Conservation (phyloP, 108 stramenopile genomes). For the Nitzschia sp. region DNA sequence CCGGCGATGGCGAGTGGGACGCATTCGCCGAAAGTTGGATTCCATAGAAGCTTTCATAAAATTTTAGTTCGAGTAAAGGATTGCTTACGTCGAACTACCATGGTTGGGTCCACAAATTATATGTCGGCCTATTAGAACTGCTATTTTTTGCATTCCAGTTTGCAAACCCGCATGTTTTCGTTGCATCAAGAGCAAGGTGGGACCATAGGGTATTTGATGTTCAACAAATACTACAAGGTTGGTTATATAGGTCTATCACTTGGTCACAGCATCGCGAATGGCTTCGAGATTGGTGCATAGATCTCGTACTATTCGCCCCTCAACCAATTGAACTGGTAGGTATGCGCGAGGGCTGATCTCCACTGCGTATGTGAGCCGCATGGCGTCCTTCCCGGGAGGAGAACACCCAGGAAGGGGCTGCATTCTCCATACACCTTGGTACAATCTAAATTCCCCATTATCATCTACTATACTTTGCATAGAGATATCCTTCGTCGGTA, state of each 20-base stretch:
- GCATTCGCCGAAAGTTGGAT: conserved; percentile 32
- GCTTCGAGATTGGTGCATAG: conserved; percentile 82
- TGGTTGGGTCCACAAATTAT: no score
- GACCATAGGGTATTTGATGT: no score
- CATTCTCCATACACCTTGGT: conserved; percentile 93
- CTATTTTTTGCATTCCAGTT: no score
- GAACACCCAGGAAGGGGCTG: conserved; percentile 87
- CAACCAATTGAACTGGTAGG: conserved; percentile 83
- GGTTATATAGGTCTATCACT: not conserved
- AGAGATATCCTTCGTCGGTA: conserved; percentile 84
- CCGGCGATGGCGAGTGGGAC: conserved; percentile 83
- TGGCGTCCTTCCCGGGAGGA: conserved; percentile 67
- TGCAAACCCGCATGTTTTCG: no score
- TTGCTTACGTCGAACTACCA: no score
- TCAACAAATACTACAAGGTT: no score
- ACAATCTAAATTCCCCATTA: conserved; percentile 89
- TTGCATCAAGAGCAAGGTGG: no score
- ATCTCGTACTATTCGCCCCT: conserved; percentile 82
- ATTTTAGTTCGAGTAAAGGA: no score
- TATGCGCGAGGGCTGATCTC: conserved; percentile 86
- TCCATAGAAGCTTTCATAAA: no score
- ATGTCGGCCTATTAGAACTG: no score
- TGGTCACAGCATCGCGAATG: conserved; percentile 55
- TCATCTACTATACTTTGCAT: conserved; percentile 87
- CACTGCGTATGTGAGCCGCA: conserved; percentile 90